These are phyloP conservation scores for Trypanosoma boissoni DNA, from an alignment of 208 protist species.

Conservation along the genomic window DNA sequence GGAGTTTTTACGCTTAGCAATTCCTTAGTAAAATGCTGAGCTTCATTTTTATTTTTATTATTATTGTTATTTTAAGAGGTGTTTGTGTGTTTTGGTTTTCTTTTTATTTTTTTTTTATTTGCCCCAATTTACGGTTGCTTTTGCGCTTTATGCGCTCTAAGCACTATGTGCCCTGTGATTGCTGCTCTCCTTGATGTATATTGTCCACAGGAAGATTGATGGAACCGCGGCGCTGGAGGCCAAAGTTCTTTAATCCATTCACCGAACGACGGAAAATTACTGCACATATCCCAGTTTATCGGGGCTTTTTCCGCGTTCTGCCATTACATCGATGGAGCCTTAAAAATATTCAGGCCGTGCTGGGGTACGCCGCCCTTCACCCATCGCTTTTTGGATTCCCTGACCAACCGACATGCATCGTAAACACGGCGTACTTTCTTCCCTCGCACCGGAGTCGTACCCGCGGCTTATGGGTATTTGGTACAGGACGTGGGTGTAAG, in stretches of 20 bases:
- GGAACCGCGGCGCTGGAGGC: constrained; percentile 76
- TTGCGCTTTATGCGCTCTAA: constrained; percentile 8
- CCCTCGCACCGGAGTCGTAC: constrained; percentile 67
- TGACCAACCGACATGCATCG: constrained; percentile 79
- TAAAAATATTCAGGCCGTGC: constrained; percentile 60
- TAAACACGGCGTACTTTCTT: constrained; percentile 87
- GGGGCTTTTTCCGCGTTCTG: constrained; percentile 83
- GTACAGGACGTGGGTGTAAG: constrained; percentile 81
- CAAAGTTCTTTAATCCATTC: constrained; percentile 86
- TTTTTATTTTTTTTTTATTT: background rate
- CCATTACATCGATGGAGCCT: constrained; percentile 79
- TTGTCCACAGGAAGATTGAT: constrained; percentile 23
- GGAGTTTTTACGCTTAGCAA: background rate
- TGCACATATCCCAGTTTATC: constrained; percentile 60
- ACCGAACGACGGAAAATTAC: constrained; percentile 42
- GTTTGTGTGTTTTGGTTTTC: background rate
- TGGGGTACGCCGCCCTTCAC: constrained; percentile 71
- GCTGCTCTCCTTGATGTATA: no score
- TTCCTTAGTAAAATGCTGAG: constrained; percentile 7
- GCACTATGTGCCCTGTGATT: no score
- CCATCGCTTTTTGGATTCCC: constrained; percentile 88
- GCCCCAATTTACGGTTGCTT: background rate
- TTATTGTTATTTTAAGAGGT: constrained; percentile 13
- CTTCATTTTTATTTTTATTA: constrained; percentile 16
- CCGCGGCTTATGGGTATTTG: constrained; percentile 78